These are phyloP conservation scores for Biancaea sappan DNA, from an alignment of 306 rosid species.

Conservation along the genomic window DNA sequence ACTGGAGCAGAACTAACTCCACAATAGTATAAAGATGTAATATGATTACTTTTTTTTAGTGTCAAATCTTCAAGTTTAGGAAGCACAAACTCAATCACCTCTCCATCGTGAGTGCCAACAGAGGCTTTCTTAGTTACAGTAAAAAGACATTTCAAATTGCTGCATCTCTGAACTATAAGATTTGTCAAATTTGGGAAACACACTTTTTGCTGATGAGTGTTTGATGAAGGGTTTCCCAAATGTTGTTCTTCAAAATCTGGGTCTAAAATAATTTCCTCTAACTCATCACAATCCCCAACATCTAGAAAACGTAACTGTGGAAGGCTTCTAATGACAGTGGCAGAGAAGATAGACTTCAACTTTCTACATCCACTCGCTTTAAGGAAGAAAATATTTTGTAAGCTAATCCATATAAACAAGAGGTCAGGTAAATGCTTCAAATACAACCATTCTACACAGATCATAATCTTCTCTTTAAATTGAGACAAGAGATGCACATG, in stretches of 20 bases:
- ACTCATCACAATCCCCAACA: not conserved
- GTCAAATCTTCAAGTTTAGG: not conserved
- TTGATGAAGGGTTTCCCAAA: not conserved
- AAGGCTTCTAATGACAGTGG: not conserved
- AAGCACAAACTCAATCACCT: not conserved
- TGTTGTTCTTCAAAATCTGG: not conserved
- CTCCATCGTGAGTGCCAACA: not conserved
- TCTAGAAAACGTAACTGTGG: not conserved
- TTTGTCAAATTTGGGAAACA: not conserved
- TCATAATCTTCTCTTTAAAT: not conserved
- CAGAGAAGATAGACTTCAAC: not conserved
- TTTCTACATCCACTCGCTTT: not conserved
- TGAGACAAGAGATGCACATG: conserved; percentile 31
- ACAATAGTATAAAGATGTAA: not conserved
- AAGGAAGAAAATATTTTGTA: not conserved
- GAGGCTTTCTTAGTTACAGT: not conserved
- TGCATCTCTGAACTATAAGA: not conserved
- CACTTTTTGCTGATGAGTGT: not conserved
- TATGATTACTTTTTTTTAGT: not conserved
- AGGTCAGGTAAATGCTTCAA: not conserved
- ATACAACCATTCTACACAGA: not conserved
- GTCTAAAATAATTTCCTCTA: not conserved
- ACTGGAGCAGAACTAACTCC: not conserved
- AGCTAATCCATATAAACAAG: not conserved
- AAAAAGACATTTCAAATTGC: not conserved